These are phyloP conservation scores for Aspergillus sojae DNA, from an alignment of 2,329 filamentous ascomycete genomes.

Conservation along the genomic window DNA sequence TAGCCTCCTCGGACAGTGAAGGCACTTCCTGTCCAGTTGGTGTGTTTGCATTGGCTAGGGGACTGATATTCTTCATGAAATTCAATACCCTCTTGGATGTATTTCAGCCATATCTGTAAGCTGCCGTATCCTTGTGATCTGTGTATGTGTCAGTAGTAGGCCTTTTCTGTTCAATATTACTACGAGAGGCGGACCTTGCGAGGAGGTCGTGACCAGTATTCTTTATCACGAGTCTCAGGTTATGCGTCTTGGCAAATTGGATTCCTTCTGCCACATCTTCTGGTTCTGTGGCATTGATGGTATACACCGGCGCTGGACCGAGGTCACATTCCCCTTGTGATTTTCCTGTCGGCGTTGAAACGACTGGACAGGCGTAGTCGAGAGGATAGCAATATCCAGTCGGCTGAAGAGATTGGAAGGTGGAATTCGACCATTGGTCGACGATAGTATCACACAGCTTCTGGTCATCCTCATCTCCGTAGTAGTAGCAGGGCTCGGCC, in stretches of 20 bases:
- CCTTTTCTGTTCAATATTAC: no score
- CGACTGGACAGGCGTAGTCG: not conserved
- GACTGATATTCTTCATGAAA: constrained; percentile 5
- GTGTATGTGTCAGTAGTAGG: not conserved
- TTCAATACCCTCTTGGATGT: constrained; percentile 8
- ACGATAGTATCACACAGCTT: not conserved
- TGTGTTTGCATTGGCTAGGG: not conserved
- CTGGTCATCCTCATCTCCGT: not conserved
- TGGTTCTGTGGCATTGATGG: constrained; percentile 9
- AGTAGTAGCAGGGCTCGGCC: not conserved
- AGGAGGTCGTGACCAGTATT: constrained; percentile 15
- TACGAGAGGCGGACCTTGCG: constrained; percentile 2
- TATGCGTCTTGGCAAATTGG: constrained; percentile 8
- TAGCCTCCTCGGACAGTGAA: constrained; percentile 14
- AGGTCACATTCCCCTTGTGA: not conserved
- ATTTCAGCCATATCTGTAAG: constrained; percentile 14
- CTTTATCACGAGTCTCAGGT: constrained; percentile 9
- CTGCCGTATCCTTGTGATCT: constrained; percentile 13
- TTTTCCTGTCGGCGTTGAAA: not conserved
- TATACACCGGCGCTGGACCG: not conserved
- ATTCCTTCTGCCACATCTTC: constrained; percentile 10
- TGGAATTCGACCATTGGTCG: not conserved
- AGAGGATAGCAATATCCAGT: not conserved
- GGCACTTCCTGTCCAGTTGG: constrained; percentile 8
- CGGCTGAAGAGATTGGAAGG: not conserved